Percentiles rank a stretch among this genome's conserved stretches.
Conservation (phyloP, 1,284 basidiomycete species). For the Tilletia indica region DNA sequence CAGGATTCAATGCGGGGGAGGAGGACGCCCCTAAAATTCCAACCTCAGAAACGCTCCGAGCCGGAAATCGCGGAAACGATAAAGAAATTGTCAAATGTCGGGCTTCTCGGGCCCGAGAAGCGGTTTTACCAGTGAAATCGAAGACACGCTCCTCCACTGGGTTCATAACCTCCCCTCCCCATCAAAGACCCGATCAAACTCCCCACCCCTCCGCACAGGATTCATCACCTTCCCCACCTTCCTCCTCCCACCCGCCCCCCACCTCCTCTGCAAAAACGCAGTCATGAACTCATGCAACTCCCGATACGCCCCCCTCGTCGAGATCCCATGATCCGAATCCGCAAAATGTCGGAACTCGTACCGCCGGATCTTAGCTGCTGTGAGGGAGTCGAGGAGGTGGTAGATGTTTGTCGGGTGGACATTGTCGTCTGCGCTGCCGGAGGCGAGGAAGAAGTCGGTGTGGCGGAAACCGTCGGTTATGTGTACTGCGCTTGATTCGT, state of each 20-base stretch:
- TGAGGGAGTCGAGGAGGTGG: conserved; percentile 86
- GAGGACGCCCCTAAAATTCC: too few relatives aligned
- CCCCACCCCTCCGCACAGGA: too few relatives aligned
- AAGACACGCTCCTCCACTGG: too few relatives aligned
- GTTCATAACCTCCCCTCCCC: too few relatives aligned
- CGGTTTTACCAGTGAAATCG: too few relatives aligned
- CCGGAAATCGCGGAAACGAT: too few relatives aligned
- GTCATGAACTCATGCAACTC: conserved; percentile 87
- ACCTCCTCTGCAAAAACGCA: conserved; percentile 78
- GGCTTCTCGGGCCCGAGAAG: too few relatives aligned
- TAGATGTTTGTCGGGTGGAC: conserved; percentile 83
- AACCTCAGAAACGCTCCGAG: too few relatives aligned
- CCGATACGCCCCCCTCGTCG: conserved; percentile 70
- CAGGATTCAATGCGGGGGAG: too few relatives aligned
- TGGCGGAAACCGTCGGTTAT: conserved; percentile 79
- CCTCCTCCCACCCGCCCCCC: conserved; percentile 77
- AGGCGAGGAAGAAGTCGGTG: conserved; percentile 78
- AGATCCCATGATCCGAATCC: conserved; percentile 79
- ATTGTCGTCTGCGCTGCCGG: conserved; percentile 63
- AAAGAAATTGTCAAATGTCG: too few relatives aligned
- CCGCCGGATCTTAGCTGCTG: conserved; percentile 69
- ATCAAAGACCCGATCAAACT: too few relatives aligned
- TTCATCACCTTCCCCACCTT: background rate
- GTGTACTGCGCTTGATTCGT: conserved; percentile 77
- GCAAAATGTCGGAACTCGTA: conserved; percentile 95